These are phyloP conservation scores for Pontederia crassipes DNA, from an alignment of 176 grass and related monocot species.

Conservation along the genomic window DNA sequence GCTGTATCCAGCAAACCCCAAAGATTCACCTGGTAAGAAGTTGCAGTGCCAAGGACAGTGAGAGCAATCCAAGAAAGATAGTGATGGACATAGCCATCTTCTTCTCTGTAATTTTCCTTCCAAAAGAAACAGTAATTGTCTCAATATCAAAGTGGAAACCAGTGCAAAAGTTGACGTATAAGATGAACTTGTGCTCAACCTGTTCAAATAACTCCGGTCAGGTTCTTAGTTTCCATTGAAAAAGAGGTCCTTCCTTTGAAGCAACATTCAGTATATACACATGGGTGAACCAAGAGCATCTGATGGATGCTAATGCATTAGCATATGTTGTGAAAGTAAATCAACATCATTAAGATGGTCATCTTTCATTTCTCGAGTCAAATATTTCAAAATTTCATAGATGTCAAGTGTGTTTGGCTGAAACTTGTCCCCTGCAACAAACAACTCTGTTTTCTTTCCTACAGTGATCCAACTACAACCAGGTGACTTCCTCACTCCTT, in stretches of 20 bases:
- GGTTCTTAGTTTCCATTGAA: too few species aligned
- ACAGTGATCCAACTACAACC: slow-evolving; percentile 62
- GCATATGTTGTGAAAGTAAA: slow-evolving; percentile 15
- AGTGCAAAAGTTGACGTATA: neutral
- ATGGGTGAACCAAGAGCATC: neutral
- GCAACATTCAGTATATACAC: neutral
- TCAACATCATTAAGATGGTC: slow-evolving; percentile 19
- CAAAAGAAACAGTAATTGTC: neutral
- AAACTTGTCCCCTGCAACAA: slow-evolving; percentile 50
- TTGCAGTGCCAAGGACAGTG: too few species aligned
- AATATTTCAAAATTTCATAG: slow-evolving; percentile 30
- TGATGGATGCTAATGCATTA: slow-evolving; percentile 17
- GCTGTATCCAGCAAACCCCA: too few species aligned
- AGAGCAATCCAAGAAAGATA: too few species aligned
- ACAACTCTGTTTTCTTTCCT: slow-evolving; percentile 38
- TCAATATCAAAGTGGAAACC: neutral
- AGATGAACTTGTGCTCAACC: neutral
- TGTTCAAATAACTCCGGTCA: too few species aligned
- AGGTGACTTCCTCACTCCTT: slow-evolving; percentile 46
- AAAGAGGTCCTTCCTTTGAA: neutral
- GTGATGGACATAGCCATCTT: too few species aligned
- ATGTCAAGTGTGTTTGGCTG: slow-evolving; percentile 34
- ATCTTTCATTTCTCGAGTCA: slow-evolving; percentile 42
- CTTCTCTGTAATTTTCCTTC: too few species aligned
- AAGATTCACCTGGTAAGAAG: too few species aligned